Percentiles rank a stretch among this genome's conserved stretches.
Evolutionary conservation across 805 yeast genomes (phyloP).

Genomic region (Wickerhamomyces bisporus): DNA sequence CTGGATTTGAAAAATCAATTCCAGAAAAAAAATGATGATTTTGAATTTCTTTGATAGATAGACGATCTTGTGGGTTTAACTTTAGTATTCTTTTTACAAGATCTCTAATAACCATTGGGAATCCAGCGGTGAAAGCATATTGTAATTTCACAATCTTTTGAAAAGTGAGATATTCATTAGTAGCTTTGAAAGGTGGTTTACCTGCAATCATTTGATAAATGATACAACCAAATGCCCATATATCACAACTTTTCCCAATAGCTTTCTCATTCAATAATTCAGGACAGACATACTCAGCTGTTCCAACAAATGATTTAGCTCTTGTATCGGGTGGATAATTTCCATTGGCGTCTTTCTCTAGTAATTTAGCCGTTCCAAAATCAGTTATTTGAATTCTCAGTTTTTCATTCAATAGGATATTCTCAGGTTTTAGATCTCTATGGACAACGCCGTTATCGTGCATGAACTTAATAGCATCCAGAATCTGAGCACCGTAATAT

Average conservation of each 20-base stretch:
- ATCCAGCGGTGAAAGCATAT: conserved; percentile 81
- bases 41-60: conserved; percentile 51
- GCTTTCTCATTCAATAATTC: conserved; percentile 70
- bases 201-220: conserved; percentile 95
- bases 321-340: conserved; percentile 59
- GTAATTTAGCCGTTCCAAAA: conserved; percentile 76
- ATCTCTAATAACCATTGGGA: conserved; percentile 69
- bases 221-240: conserved; percentile 99
- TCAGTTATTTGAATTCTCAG: conserved; percentile 69
- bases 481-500: conserved; percentile 67
- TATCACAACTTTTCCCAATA: conserved; percentile 89
- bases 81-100: conserved; percentile 64
- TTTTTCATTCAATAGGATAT: conserved; percentile 58
- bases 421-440: conserved; percentile 81
- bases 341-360: conserved; percentile 48
- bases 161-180: conserved; percentile 76
- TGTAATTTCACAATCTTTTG: conserved; percentile 78
- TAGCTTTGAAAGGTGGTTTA: conserved; percentile 79
- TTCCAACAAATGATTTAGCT: conserved; percentile 81
- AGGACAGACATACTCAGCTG: conserved; percentile 82
- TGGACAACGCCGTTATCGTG: conserved; percentile 75
- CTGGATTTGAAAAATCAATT: conserved; percentile 46
- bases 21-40: conserved; percentile 58
- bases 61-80: conserved; percentile 58
- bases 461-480: conserved; percentile 69